Evolutionary conservation across 1,139 yeast species (phyloP).

Genomic region (Debaryomycetaceae sp.): DNA sequence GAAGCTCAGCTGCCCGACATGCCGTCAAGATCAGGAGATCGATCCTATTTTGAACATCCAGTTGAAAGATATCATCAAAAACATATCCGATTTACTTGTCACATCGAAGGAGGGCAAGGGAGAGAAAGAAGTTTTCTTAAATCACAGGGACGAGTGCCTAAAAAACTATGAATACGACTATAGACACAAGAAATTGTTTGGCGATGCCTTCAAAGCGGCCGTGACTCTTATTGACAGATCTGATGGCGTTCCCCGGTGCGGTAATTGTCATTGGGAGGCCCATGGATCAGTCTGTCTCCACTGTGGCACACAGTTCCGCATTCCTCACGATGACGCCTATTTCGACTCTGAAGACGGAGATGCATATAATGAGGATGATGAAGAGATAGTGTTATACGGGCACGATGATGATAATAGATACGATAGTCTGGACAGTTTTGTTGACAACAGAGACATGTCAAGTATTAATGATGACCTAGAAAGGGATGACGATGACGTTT

Average conservation of each 20-base stretch:
- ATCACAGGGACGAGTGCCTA: conserved; percentile 22
- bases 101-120: conserved; percentile 19
- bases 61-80: conserved; percentile 33
- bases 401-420: conserved; percentile 17
- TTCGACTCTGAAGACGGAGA: conserved; percentile 27
- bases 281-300: conserved; percentile 53
- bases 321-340: conserved; percentile 25
- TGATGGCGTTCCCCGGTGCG: conserved; percentile 79
- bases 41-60: conserved; percentile 47
- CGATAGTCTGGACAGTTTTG: conserved; percentile 28
- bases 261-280: conserved; percentile 82
- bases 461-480: conserved; percentile 8
- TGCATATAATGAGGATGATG: conserved; percentile 22
- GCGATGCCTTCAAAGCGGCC: conserved; percentile 47
- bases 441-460: conserved; percentile 17
- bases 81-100: conserved; percentile 27
- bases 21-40: conserved; percentile 41
- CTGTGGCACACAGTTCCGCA: conserved; percentile 45
- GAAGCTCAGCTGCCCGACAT: conserved; percentile 52
- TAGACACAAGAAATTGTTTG: conserved; percentile 37
- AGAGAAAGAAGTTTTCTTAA: conserved; percentile 16
- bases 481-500: conserved; percentile 3
- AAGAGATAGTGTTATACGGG: conserved; percentile 15
- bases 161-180: conserved; percentile 38
- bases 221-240: conserved; percentile 54